Conservation (phyloP, 768 basidiomycete species). For the Fomitopsis pulvina region DNA sequence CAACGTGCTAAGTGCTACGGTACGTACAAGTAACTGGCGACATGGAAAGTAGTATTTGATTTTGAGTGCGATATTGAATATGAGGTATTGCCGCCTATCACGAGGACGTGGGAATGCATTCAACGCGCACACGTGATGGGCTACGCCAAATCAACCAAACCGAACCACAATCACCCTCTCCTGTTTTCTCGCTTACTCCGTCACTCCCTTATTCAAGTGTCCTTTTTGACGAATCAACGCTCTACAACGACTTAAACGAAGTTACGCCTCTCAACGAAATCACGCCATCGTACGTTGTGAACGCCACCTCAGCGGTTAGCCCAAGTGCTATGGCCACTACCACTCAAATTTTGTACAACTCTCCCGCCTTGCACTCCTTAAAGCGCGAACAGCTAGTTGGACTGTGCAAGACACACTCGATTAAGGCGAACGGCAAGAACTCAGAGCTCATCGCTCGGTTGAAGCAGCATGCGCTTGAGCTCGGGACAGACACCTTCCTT, state of each 20-base stretch:
- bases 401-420: constrained; percentile 75
- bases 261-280: background rate
- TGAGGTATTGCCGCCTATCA: too few relatives aligned
- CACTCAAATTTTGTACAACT: constrained; percentile 78
- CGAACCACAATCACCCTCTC: background rate
- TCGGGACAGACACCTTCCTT: constrained; percentile 18
- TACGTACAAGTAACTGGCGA: too few relatives aligned
- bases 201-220: background rate
- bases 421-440: constrained; percentile 81
- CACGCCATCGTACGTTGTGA: background rate
- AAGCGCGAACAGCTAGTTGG: constrained; percentile 82
- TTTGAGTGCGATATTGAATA: too few relatives aligned
- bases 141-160: background rate
- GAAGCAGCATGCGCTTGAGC: constrained; percentile 56
- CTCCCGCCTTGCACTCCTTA: constrained; percentile 75
- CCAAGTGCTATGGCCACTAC: constrained; percentile 50
- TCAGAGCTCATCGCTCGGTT: constrained; percentile 64
- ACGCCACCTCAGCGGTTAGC: background rate
- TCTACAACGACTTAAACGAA: too few relatives aligned
- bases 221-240: background rate
- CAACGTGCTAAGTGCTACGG: too few relatives aligned
- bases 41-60: too few relatives aligned
- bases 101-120: too few relatives aligned
- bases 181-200: too few relatives aligned
- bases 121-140: background rate